These are phyloP conservation scores for Rutidosis leptorrhynchoides DNA, from an alignment of 129 eudicot species.

Conservation along the genomic window DNA sequence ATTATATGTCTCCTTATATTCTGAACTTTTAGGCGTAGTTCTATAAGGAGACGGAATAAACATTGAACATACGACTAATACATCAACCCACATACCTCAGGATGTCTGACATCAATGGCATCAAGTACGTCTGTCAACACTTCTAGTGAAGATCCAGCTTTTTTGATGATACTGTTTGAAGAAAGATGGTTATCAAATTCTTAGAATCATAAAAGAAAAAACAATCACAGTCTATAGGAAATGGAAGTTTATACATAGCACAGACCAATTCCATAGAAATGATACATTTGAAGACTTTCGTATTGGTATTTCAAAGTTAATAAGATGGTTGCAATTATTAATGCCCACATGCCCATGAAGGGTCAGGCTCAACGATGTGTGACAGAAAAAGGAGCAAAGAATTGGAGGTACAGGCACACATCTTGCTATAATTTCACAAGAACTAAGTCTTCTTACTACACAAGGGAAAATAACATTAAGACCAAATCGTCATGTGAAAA, in stretches of 20 bases:
- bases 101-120: conserved; percentile 65
- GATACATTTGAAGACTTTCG: background rate
- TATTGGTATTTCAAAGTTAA: background rate
- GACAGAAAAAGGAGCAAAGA: background rate
- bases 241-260: background rate
- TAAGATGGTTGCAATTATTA: background rate
- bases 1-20: background rate
- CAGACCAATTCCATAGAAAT: background rate
- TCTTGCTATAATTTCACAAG: background rate
- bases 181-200: conserved; percentile 7
- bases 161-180: conserved; percentile 64
- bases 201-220: conserved; percentile 8
- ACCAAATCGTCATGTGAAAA: background rate
- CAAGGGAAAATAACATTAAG: background rate
- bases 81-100: conserved; percentile 53
- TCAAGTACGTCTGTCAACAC: conserved; percentile 85
- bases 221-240: background rate
- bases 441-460: background rate
- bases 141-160: conserved; percentile 86
- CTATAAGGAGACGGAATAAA: background rate
- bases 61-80: background rate
- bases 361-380: background rate
- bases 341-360: background rate
- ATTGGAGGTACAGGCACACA: background rate
- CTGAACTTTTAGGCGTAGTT: conserved; percentile 9